Evolutionary conservation across 2,329 filamentous ascomycete genomes (phyloP), one percentile per base, ranked within the genome.

Genomic region (Trichoderma oligosporum): DNA sequence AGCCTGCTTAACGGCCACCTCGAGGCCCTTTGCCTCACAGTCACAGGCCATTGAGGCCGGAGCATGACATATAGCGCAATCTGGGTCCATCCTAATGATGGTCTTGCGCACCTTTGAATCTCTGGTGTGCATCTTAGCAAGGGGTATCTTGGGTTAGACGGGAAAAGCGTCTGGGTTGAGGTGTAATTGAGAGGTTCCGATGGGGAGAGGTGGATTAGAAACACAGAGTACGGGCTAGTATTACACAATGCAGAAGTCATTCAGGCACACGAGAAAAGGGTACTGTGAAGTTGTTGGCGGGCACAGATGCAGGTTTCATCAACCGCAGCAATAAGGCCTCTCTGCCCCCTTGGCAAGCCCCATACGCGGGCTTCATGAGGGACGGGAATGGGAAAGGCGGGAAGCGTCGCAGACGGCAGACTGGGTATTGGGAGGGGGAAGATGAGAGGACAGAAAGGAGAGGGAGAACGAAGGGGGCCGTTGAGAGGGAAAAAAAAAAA

Each of bases 51-150:
- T 68, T 39, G 74, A 76, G 44, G 84, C 83, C 60, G 84, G 82
- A 61, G 79, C 77, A 66, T 77, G 77, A 70, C 85, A 87, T 67
- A 88, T 84, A 53, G 84, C 84, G 71, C 85, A 88, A 72, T 87
- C 82, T 41, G 84, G 84, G 66, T 87, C 84, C 82, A 87, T 86
- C 71, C 78, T 84, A 70, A 81, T 78, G 68, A 80, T 65, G 60
- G 74, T 69, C 71, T 79, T 81, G 65, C 75, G 73, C 65, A 68
- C 64, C 64, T 74, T 72, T 44, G 71, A 67, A 56, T 76, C 74
- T 75, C 74, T 81, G 67, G 70, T 62, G 74, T 77, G 77, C 78
- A 82, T 82, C 70, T 79, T 77, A 78, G 76, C 72, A 65, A 65
- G 55, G 48, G 54, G 16, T 38, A 47, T 52, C 49, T 46, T 35